These are phyloP conservation scores for Gastrodia elata DNA, from an alignment of 106 monocot species.

Conservation along the genomic window DNA sequence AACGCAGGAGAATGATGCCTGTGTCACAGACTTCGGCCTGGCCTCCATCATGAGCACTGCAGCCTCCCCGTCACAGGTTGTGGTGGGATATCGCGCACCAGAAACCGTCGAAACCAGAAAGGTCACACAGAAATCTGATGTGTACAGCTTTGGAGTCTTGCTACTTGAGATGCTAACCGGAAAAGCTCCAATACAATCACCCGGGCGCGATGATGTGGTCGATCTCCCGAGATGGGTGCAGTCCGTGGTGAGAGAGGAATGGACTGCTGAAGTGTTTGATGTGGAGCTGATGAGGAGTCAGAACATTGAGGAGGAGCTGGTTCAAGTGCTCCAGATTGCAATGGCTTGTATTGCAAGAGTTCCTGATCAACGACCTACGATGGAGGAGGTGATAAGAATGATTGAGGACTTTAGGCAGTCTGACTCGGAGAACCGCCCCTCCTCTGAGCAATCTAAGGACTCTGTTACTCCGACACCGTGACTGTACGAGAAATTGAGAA, in stretches of 20 bases:
- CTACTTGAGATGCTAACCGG: slow-evolving; percentile 54
- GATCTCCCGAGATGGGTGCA: slow-evolving; percentile 14
- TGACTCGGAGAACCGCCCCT: slow-evolving; percentile 10
- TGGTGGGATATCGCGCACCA: slow-evolving; percentile 41
- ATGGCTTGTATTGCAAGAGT: slow-evolving; percentile 10
- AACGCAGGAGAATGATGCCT: slow-evolving; percentile 20
- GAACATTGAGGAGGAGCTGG: slow-evolving; percentile 10
- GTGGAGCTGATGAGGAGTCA: slow-evolving; percentile 10
- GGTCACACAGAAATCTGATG: slow-evolving; percentile 38
- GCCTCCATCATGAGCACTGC: slow-evolving; percentile 27
- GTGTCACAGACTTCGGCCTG: slow-evolving; percentile 36
- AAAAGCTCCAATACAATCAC: slow-evolving; percentile 32
- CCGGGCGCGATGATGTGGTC: slow-evolving; percentile 18
- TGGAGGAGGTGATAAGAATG: slow-evolving; percentile 14
- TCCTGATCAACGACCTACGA: slow-evolving; percentile 11
- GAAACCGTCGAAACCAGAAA: slow-evolving; percentile 29
- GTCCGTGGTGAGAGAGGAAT: slow-evolving; percentile 15
- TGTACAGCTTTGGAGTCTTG: slow-evolving; percentile 57
- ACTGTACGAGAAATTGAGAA: not conserved
- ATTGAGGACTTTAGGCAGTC: slow-evolving; percentile 11
- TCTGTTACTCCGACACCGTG: slow-evolving; percentile 3
- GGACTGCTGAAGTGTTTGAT: slow-evolving; percentile 16
- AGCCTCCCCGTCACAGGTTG: slow-evolving; percentile 9
- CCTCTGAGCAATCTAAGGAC: slow-evolving; percentile 9
- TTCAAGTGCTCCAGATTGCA: slow-evolving; percentile 16